Percentiles rank a stretch among this genome's conserved stretches.
These are phyloP conservation scores for Gaeumannomyces sp. DNA, from an alignment of 2,329 filamentous ascomycete genomes.

Conservation along the genomic window DNA sequence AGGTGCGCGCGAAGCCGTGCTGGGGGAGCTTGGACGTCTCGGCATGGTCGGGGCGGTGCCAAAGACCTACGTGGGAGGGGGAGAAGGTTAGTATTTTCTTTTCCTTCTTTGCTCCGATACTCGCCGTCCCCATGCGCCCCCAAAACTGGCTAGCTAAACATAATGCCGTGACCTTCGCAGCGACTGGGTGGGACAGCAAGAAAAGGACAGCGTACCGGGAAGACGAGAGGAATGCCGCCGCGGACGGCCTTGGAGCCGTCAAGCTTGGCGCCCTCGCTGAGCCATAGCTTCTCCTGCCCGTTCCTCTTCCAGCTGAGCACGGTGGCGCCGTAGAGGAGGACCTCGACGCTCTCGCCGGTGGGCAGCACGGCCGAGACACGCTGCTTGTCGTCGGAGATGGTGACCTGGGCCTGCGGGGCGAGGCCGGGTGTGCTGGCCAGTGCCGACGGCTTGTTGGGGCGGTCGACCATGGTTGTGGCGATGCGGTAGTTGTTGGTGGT, in stretches of 20 bases:
- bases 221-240: constrained; percentile 87
- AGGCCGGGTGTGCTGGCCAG: constrained; percentile 68
- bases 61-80: constrained; percentile 57
- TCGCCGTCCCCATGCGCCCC: too few species aligned
- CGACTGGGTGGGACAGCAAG: too few species aligned
- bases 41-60: constrained; percentile 67
- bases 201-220: constrained; percentile 60
- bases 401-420: constrained; percentile 70
- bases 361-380: constrained; percentile 75
- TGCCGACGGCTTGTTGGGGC: constrained; percentile 74
- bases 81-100: background rate
- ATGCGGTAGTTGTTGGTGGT: background rate
- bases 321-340: constrained; percentile 88
- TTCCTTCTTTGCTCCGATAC: too few species aligned
- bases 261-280: constrained; percentile 72
- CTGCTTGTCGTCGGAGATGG: constrained; percentile 63
- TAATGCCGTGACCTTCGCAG: too few species aligned
- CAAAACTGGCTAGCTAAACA: background rate
- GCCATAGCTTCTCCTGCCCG: constrained; percentile 73
- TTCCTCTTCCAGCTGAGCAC: constrained; percentile 89
- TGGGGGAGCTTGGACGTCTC: constrained; percentile 77
- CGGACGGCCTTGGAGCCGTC: constrained; percentile 87
- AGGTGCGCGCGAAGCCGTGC: constrained; percentile 90
- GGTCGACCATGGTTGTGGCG: constrained; percentile 60
- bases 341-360: constrained; percentile 77